A percentile compares a stretch with the other conserved stretches of the same genome.
Evolutionary conservation across 164 flowering plant species (phyloP).

Genomic region (Chimonanthus salicifolius): DNA sequence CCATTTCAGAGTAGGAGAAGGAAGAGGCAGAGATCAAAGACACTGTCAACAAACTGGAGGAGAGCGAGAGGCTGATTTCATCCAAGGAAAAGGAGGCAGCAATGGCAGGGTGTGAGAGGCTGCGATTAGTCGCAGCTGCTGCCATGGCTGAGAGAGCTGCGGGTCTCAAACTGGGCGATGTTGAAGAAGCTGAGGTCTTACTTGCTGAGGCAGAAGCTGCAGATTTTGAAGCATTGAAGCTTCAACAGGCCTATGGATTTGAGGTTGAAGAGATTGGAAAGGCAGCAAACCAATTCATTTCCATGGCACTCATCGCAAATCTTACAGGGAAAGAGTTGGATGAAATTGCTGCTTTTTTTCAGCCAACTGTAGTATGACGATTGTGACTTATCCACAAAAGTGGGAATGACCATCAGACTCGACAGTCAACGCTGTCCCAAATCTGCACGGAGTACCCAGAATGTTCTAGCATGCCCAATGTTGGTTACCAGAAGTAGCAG

Average conservation of each 20-base stretch:
- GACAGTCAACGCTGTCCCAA: background rate
- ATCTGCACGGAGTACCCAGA: background rate
- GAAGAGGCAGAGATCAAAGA: slow-evolving; percentile 44
- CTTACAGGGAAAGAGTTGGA: slow-evolving; percentile 47
- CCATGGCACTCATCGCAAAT: slow-evolving; percentile 58
- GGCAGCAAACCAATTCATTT: slow-evolving; percentile 36
- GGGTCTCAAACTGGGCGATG: slow-evolving; percentile 59
- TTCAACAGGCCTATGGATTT: slow-evolving; percentile 38
- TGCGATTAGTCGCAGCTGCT: slow-evolving; percentile 42
- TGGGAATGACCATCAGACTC: background rate
- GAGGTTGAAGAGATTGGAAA: slow-evolving; percentile 36
- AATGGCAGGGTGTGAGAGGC: slow-evolving; percentile 52
- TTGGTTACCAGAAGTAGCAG: background rate
- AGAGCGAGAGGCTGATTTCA: slow-evolving; percentile 42
- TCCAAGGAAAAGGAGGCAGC: slow-evolving; percentile 64
- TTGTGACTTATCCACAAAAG: background rate
- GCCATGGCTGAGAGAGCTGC: slow-evolving; percentile 66
- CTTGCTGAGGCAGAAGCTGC: slow-evolving; percentile 66
- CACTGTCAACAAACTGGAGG: slow-evolving; percentile 39
- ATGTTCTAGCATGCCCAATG: background rate
- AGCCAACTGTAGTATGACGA: slow-evolving; percentile 18
- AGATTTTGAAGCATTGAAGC: slow-evolving; percentile 45
- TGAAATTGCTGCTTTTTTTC: slow-evolving; percentile 38
- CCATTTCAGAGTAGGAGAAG: slow-evolving; percentile 36
- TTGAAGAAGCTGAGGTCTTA: slow-evolving; percentile 63